Evolutionary conservation across 2,329 filamentous ascomycete species (phyloP).

Genomic region (Fusarium austroafricanum): DNA sequence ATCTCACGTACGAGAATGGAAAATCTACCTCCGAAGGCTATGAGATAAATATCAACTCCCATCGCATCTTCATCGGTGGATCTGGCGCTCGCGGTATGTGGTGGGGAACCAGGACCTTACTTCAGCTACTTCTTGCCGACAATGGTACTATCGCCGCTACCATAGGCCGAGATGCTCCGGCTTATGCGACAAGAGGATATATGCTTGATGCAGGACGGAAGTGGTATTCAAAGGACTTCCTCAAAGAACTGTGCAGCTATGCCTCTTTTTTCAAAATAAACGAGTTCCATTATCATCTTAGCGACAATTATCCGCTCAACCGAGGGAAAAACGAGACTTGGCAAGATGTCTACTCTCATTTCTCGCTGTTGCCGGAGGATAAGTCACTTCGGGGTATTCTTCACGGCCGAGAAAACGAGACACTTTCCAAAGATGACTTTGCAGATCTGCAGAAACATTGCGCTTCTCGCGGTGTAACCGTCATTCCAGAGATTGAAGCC

Average conservation of each 20-base stretch:
- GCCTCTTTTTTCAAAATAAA: slow-evolving; percentile 34
- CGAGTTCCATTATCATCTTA: slow-evolving; percentile 26
- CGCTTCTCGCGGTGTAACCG: slow-evolving; percentile 5
- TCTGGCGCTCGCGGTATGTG: slow-evolving; percentile 26
- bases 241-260: slow-evolving; percentile 21
- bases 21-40: slow-evolving; percentile 16
- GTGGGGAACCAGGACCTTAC: slow-evolving; percentile 24
- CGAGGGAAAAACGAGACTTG: slow-evolving; percentile 29
- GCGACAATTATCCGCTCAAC: slow-evolving; percentile 25
- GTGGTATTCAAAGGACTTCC: slow-evolving; percentile 24
- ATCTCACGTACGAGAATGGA: slow-evolving; percentile 8
- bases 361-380: slow-evolving; percentile 7
- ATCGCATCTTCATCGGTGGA: slow-evolving; percentile 15
- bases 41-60: slow-evolving; percentile 11
- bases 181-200: slow-evolving; percentile 17
- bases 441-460: slow-evolving; percentile 3
- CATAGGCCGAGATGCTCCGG: slow-evolving; percentile 5
- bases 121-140: slow-evolving; percentile 12
- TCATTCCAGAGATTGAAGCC: slow-evolving; percentile 14
- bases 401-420: slow-evolving; percentile 22
- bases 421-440: slow-evolving; percentile 4
- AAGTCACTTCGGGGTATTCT: slow-evolving; percentile 6
- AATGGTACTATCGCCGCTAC: not conserved
- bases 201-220: slow-evolving; percentile 27
- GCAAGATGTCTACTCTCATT: slow-evolving; percentile 20